Percentiles rank a stretch among this genome's conserved stretches.
phyloP scores from a whole-genome alignment of 371 early-diverging fungal genomes.

The Lichtheimia ramosa region DNA sequence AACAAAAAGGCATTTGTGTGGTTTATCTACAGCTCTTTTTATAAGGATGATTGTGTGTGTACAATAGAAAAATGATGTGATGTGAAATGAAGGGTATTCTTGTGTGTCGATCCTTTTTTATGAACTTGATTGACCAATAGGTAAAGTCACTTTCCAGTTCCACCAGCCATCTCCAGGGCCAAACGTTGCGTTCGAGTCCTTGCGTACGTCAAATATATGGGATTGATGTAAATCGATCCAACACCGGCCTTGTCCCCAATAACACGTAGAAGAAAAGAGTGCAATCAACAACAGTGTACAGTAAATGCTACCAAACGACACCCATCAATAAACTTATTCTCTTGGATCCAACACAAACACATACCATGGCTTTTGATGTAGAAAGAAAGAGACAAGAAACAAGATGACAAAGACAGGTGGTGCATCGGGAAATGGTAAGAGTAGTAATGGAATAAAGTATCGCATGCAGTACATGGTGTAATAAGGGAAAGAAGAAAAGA shows the following conservation, averaged over 20 bases:
- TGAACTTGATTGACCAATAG: slow-evolving; percentile 23
- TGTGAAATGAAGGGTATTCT: slow-evolving; percentile 5
- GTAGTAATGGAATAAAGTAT: slow-evolving; percentile 63
- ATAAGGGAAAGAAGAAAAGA: not conserved
- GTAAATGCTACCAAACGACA: slow-evolving; percentile 44
- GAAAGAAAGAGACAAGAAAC: slow-evolving; percentile 62
- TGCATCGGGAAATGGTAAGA: slow-evolving; percentile 69
- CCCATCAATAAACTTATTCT: not conserved
- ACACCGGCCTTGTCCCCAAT: slow-evolving; percentile 71
- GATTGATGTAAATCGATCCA: slow-evolving; percentile 60
- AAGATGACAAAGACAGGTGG: slow-evolving; percentile 65
- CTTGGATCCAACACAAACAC: not conserved
- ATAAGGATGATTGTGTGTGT: too few species aligned
- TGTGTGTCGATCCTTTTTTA: not conserved
- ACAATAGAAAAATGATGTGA: not conserved
- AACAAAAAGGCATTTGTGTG: not conserved
- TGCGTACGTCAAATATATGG: slow-evolving; percentile 40
- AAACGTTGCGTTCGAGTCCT: slow-evolving; percentile 46
- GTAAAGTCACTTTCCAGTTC: slow-evolving; percentile 50
- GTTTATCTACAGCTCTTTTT: too few species aligned
- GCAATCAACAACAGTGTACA: slow-evolving; percentile 64
- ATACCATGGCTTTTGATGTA: slow-evolving; percentile 71
- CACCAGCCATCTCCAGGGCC: slow-evolving; percentile 52
- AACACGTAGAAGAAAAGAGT: slow-evolving; percentile 64
- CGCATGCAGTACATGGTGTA: slow-evolving; percentile 60